phyloP scores from a whole-genome alignment of 2,329 filamentous ascomycete genomes.

The Neofusicoccum umdonicola region DNA sequence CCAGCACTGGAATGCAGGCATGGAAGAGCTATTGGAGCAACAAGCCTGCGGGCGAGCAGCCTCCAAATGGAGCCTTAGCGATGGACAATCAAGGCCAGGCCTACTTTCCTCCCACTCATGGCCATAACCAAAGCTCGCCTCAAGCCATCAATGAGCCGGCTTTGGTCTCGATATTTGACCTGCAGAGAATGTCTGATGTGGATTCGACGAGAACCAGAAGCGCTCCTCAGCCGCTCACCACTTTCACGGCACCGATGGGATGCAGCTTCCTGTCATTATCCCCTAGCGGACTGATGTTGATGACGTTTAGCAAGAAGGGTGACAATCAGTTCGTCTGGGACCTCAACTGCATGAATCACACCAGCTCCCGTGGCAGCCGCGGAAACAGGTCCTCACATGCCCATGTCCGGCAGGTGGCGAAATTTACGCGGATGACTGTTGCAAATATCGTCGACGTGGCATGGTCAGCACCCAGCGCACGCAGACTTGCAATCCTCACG shows the following conservation, averaged over 20 bases:
- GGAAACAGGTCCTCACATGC: slow-evolving; percentile 29
- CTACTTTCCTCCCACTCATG: slow-evolving; percentile 76
- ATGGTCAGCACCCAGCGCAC: slow-evolving; percentile 79
- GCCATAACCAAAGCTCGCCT: slow-evolving; percentile 54
- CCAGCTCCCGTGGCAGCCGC: slow-evolving; percentile 32
- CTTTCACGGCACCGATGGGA: slow-evolving; percentile 68
- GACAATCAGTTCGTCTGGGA: slow-evolving; percentile 83
- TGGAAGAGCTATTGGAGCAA: slow-evolving; percentile 78
- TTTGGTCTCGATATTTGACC: slow-evolving; percentile 71
- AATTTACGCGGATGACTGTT: slow-evolving; percentile 88
- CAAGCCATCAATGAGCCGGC: slow-evolving; percentile 63
- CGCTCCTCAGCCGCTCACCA: slow-evolving; percentile 61
- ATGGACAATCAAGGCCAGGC: slow-evolving; percentile 34
- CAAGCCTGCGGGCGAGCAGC: slow-evolving; percentile 23
- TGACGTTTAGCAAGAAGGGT: slow-evolving; percentile 80
- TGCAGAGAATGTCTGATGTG: slow-evolving; percentile 56
- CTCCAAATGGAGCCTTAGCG: slow-evolving; percentile 22
- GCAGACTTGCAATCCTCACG: slow-evolving; percentile 84
- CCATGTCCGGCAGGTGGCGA: slow-evolving; percentile 75
- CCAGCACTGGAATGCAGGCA: slow-evolving; percentile 72
- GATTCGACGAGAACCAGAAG: slow-evolving; percentile 51
- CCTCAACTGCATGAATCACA: slow-evolving; percentile 57
- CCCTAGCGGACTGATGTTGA: slow-evolving; percentile 68
- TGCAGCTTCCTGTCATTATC: slow-evolving; percentile 81
- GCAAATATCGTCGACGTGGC: slow-evolving; percentile 86